phyloP scores from a whole-genome alignment of 2,329 filamentous ascomycete genomes.

The Gyromitra esculenta region DNA sequence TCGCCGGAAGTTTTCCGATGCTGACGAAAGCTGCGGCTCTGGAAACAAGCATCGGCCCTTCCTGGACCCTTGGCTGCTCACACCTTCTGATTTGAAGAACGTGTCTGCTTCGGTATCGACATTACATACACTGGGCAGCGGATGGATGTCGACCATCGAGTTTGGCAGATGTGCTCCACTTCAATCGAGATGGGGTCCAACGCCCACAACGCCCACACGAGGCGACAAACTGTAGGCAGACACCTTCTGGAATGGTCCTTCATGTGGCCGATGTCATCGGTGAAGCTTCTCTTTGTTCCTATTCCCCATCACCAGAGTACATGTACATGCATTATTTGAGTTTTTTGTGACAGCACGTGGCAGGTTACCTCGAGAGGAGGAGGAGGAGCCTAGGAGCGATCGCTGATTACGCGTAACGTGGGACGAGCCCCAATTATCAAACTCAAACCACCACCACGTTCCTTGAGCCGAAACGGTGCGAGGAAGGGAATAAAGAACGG shows the following conservation, averaged over 20 bases:
- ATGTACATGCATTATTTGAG: constrained; percentile 26
- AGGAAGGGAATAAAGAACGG: constrained; percentile 46
- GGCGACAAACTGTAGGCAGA: constrained; percentile 2
- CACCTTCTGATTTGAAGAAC: constrained; percentile 45
- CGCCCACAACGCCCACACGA: constrained; percentile 18
- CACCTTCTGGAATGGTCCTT: constrained; percentile 30
- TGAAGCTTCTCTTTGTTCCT: constrained; percentile 36
- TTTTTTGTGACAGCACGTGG: constrained; percentile 38
- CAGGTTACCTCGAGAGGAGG: constrained; percentile 28
- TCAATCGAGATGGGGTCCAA: constrained; percentile 43
- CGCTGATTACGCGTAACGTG: constrained; percentile 45
- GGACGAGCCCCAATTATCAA: constrained; percentile 33
- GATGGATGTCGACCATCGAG: constrained; percentile 31
- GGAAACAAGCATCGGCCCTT: constrained; percentile 33
- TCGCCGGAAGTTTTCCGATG: constrained; percentile 21
- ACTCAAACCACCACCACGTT: constrained; percentile 32
- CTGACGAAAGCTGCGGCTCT: constrained; percentile 39
- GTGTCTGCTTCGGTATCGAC: constrained; percentile 42
- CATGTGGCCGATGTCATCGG: constrained; percentile 29
- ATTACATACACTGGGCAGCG: not conserved
- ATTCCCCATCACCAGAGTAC: not conserved
- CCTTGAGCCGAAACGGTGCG: constrained; percentile 20
- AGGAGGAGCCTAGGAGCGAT: constrained; percentile 20
- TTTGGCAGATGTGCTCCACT: constrained; percentile 28
- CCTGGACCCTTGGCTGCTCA: constrained; percentile 7